Conservation (phyloP, 768 basidiomycete genomes). For the Coprinopsis cinerea region DNA sequence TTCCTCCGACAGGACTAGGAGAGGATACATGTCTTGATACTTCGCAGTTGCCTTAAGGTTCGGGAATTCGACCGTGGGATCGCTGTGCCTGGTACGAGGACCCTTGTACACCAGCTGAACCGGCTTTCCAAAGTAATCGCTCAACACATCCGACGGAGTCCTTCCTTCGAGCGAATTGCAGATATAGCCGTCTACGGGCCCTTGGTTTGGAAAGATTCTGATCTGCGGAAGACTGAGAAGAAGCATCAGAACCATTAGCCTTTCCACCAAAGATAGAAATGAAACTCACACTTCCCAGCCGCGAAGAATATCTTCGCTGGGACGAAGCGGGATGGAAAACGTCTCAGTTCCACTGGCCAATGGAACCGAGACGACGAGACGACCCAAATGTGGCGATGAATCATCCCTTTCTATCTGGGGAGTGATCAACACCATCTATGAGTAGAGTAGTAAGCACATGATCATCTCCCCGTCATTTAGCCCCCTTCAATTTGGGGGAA, state of each 20-base stretch:
- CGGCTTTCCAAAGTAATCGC: constrained; percentile 52
- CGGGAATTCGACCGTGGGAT: constrained; percentile 50
- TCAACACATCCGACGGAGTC: constrained; percentile 40
- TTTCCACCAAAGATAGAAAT: background rate
- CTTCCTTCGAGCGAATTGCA: constrained; percentile 36
- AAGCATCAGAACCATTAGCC: background rate
- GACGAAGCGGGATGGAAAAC: constrained; percentile 56
- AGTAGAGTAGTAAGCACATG: background rate
- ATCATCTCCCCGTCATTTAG: too few relatives aligned
- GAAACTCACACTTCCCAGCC: constrained; percentile 53
- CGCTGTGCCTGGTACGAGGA: constrained; percentile 42
- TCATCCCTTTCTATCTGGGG: constrained; percentile 48
- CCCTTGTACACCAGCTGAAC: constrained; percentile 70
- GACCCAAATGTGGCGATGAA: constrained; percentile 38
- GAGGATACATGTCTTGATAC: constrained; percentile 70
- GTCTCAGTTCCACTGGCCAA: constrained; percentile 47
- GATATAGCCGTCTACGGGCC: constrained; percentile 58
- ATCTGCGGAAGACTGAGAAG: constrained; percentile 47
- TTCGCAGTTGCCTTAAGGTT: constrained; percentile 47
- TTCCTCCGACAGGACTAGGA: constrained; percentile 64
- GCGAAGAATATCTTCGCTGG: constrained; percentile 39
- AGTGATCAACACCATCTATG: constrained; percentile 61
- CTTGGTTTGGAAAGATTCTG: constrained; percentile 39
- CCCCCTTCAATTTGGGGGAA: background rate
- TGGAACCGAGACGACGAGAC: constrained; percentile 55